Evolutionary conservation across 495 filamentous ascomycete species (phyloP).

Genomic region (Tuber brumale): DNA sequence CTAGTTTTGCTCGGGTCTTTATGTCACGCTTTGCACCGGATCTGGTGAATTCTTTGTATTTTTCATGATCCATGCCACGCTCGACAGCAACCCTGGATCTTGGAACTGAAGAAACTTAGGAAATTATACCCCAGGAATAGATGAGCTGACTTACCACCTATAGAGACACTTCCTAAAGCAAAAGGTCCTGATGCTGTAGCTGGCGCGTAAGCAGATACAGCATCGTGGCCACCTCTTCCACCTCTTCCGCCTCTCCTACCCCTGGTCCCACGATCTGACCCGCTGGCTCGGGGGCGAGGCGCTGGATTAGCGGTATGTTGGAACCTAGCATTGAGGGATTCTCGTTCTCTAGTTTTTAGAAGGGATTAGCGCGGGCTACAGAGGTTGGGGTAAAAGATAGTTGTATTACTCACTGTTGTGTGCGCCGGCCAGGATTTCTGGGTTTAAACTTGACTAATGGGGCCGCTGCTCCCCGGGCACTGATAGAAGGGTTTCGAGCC

Average conservation of each 20-base stretch:
- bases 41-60: not conserved
- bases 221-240: slow-evolving; percentile 11
- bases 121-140: not conserved
- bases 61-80: slow-evolving; percentile 19
- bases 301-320: slow-evolving; percentile 10
- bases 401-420: slow-evolving; percentile 30
- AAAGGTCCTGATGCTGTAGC: slow-evolving; percentile 33
- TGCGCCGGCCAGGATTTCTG: slow-evolving; percentile 19
- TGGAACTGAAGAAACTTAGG: slow-evolving; percentile 13
- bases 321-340: slow-evolving; percentile 36
- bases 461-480: slow-evolving; percentile 11
- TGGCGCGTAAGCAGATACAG: not conserved
- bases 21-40: not conserved
- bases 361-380: not conserved
- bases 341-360: slow-evolving; percentile 31
- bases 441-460: slow-evolving; percentile 38
- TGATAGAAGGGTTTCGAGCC: slow-evolving; percentile 7
- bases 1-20: slow-evolving; percentile 7
- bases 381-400: not conserved
- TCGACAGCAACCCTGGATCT: slow-evolving; percentile 29
- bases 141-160: slow-evolving; percentile 11
- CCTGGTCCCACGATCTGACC: slow-evolving; percentile 7
- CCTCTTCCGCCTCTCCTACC: slow-evolving; percentile 31
- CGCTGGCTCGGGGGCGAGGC: slow-evolving; percentile 9
- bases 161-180: slow-evolving; percentile 32